Evolutionary conservation across 306 rosid genomes (phyloP), one percentile per base, ranked within the genome.

Genomic region (Pterocarpus macrocarpus): DNA sequence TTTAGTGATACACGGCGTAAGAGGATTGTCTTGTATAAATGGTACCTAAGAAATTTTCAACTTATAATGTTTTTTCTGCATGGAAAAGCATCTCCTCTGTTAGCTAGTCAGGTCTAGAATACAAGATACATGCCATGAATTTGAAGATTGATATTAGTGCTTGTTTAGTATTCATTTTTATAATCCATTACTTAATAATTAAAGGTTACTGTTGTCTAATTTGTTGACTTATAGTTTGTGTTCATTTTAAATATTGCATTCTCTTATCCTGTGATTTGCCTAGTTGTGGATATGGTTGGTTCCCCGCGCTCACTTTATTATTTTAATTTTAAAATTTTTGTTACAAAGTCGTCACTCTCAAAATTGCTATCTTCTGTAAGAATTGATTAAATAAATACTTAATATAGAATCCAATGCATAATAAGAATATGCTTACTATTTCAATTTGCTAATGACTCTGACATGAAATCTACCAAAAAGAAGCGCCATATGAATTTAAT

Each of bases 351-450:
- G 58, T 78, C 41, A 30, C 7, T 28, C 44, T 67, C 45, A 32
- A 10, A 67, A 28, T 8, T 30, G 35, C 17, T 64, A 22, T 65
- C 44, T 77, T 47, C 38, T 10, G 17, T 11, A 75, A 75, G 35
- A 45, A 53, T 77, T 4, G 2, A 2, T 53, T 67, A 41, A 53
- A 28, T 57, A 56, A 43, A 68, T 10, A 11, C 30, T 68, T 68
- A 57, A 6, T 1, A 15, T 17, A 39, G 41, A 68, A 69, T 68
- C 69, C 3, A 14, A 39, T 55, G 61, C 63, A 58, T 58, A 16
- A 59, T 6, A 58, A 70, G 53, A 59, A 70, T 22, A 49, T 45
- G 71, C 71, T 34, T 58, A 70, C 33, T 47, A 69, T 79, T 45
- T 79, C 36, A 44, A 69, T 41, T 5, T 57, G 9, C 70, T 9